Evolutionary conservation across 1,284 basidiomycete species (phyloP), one percentile per base, ranked within the genome.

Genomic region (Tilletia setariae): DNA sequence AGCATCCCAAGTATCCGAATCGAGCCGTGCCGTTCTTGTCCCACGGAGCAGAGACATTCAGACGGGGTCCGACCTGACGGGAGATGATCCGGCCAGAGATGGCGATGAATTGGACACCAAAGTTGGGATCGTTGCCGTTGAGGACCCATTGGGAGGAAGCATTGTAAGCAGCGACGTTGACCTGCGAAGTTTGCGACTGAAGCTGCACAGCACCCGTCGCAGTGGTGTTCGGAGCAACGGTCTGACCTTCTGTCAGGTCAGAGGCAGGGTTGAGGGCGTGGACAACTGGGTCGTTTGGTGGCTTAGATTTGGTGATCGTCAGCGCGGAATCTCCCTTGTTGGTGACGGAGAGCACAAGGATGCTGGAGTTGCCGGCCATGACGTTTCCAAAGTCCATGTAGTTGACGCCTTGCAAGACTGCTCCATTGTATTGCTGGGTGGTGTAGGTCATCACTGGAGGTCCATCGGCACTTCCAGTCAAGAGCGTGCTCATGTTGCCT

Each of bases 111-210:
- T 67, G 66, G 11, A 70, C 69, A 16, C 69, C 69, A 21, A 70
- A 70, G 23, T 19, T 67, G 44, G 69, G 69, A 44, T 70, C 69
- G 64, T 70, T 70, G 56, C 66, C 69, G 63, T 70, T 69, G 53
- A 70, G 66, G 0, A 70, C 69, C 69, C 69, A 70, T 25, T 23
- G 1, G 16, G 63, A 30, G 1, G 69, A 51, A 2, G 44, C 35
- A 59, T 70, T 69, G 68, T 63, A 69, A 9, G 61, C 32, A 1
- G 42, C 42, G n/a, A 56, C 19, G 35, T 66, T 69, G 59, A 66
- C 64, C 9, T 49, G 43, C 42, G 64, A 40, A 0, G 23, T 23
- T 25, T 56, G 64, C 1, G 44, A 13, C 2, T 32, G 28, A 16
- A 69, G 56, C 64, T 66, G 15, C 8, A 68, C 30, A 1, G 49